Conservation (phyloP, 169 alveolate genomes). For the Plasmodium fragile region DNA sequence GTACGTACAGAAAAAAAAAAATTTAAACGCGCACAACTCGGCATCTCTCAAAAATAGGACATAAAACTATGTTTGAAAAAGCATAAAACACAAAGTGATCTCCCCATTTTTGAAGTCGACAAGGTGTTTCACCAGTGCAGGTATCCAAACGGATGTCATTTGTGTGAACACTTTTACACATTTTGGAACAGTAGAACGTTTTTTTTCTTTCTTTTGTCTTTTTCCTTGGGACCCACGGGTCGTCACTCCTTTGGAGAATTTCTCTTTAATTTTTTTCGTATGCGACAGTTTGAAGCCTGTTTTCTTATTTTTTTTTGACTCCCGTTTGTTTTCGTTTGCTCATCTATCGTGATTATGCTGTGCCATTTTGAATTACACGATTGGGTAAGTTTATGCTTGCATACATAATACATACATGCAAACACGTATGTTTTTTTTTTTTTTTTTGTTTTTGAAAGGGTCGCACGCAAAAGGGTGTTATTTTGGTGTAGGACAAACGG, state of each 20-base stretch:
- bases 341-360: not conserved
- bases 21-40: not conserved
- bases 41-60: not conserved
- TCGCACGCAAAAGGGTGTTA: not conserved
- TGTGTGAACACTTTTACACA: not conserved
- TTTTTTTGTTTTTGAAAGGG: not conserved
- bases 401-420: not conserved
- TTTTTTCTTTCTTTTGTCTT: not conserved
- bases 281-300: not conserved
- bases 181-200: not conserved
- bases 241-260: not conserved
- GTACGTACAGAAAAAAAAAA: slow-evolving; percentile 3
- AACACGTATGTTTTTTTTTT: not conserved
- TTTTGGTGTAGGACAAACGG: not conserved
- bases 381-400: not conserved
- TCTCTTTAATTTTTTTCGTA: not conserved
- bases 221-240: not conserved
- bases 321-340: not conserved
- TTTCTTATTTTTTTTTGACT: not conserved
- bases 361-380: not conserved
- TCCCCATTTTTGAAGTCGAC: not conserved
- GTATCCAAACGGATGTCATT: not conserved
- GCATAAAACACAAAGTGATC: not conserved
- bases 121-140: not conserved
- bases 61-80: not conserved